A percentile compares a stretch with the other conserved stretches of the same genome.
Evolutionary conservation across 371 early-diverging fungal species (phyloP).

Genomic region (Mortierella sp.): DNA sequence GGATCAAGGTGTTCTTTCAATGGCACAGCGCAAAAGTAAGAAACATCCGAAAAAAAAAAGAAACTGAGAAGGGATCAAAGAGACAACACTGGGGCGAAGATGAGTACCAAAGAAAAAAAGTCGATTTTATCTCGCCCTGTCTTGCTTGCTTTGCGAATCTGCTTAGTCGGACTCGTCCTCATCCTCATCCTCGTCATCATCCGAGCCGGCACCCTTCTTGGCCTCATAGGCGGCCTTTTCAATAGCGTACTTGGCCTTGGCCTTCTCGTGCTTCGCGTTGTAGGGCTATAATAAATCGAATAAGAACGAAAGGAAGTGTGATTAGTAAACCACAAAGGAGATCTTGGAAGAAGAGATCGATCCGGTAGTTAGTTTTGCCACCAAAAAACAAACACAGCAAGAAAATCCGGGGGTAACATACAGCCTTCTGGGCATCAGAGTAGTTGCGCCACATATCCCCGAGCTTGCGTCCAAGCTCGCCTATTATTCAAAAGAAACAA

Average conservation of each 20-base stretch:
- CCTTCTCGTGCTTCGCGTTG: conserved; percentile 53
- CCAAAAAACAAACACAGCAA: not conserved
- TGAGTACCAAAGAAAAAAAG: not conserved
- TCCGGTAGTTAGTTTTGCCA: not conserved
- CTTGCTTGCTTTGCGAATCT: not conserved
- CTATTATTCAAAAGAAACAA: conserved; percentile 35
- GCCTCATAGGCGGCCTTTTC: conserved; percentile 56
- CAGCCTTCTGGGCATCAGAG: conserved; percentile 72
- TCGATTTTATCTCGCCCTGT: not conserved
- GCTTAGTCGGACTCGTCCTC: conserved; percentile 44
- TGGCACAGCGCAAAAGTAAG: too few relatives aligned
- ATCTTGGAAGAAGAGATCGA: not conserved
- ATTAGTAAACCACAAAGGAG: not conserved
- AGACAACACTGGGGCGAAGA: too few relatives aligned
- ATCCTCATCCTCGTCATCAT: conserved; percentile 45
- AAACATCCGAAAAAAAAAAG: too few relatives aligned
- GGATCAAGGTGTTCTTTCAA: too few relatives aligned
- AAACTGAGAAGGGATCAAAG: too few relatives aligned
- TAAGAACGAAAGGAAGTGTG: not conserved
- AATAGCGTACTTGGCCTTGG: conserved; percentile 44
- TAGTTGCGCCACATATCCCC: conserved; percentile 85
- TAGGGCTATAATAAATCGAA: conserved; percentile 30
- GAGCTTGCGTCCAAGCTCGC: conserved; percentile 80
- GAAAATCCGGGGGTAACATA: conserved; percentile 37
- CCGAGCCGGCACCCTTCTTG: conserved; percentile 33